Evolutionary conservation across 352 stramenopile species (phyloP), one percentile per base, ranked within the genome.

Genomic region (Aphanomyces cochlioides): DNA sequence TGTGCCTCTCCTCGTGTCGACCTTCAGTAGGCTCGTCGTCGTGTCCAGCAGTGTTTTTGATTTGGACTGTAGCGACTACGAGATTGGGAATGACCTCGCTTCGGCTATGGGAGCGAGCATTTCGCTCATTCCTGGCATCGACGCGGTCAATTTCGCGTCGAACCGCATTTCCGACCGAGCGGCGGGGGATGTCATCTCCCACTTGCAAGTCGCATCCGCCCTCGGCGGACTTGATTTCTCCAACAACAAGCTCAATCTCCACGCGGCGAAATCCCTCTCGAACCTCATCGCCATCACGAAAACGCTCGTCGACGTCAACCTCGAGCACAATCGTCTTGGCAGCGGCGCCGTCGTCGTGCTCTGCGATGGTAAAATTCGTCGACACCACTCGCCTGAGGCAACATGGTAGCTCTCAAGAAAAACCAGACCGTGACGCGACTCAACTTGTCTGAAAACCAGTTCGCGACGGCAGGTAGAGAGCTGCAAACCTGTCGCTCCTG

Each of bases 361-460:
- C 1, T 92, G 84, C 58, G 84, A 90, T 36, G 64, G 64, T 70
- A 47, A 19, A 4, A 2, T 48, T 12, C 8, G 34, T 47, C 37
- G 28, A 48, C 19, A 17, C 7, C 5, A 7, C 37, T 8, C 12
- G 48, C 3, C 37, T 17, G 13, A 17, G 41, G 7, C 5, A 56
- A 21, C 37, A 17, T 28, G 8, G 38, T 69, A 69, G 85, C 85
- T 8, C 77, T 92, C 37, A 79, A 87, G 64, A 83, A 82, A 59
- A 90, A 88, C 75, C 80, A 88, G 67, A 87, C 81, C 12, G 72
- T 92, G 10, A 72, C 77, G 12, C 78, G 82, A 1, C 69, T 92
- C 2, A 80, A 92, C 47, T 65, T 92, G n/a, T 90, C 80, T 1
- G 83, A 92, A 68, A 92, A 92, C 74, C 74, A 74, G 56, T 92